Conservation (phyloP, 2,329 filamentous ascomycete genomes). For the Clonostachys sp. region DNA sequence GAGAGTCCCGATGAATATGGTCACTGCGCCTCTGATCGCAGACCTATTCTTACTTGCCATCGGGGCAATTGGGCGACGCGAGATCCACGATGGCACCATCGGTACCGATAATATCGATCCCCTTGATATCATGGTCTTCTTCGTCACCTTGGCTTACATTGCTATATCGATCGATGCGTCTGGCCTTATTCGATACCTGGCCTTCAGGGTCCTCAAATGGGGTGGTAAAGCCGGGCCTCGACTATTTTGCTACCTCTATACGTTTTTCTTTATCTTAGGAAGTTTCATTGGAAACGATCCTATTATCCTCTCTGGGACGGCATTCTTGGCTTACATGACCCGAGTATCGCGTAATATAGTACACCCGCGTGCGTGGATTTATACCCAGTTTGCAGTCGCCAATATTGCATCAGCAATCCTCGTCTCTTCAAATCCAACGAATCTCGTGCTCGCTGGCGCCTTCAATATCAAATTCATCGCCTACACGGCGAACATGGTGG, state of each 20-base stretch:
- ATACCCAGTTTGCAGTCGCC: conserved; percentile 65
- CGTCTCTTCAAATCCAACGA: conserved; percentile 75
- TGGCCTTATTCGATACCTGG: conserved; percentile 64
- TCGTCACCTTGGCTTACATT: conserved; percentile 70
- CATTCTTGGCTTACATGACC: conserved; percentile 75
- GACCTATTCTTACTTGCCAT: conserved; percentile 70
- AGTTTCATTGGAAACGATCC: conserved; percentile 72
- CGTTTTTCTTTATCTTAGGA: conserved; percentile 65
- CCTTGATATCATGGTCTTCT: conserved; percentile 71
- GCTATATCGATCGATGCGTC: conserved; percentile 75
- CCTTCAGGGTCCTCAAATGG: conserved; percentile 65
- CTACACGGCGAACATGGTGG: conserved; percentile 75
- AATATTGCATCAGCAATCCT: conserved; percentile 73
- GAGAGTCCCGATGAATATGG: conserved; percentile 62
- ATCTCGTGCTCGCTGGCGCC: conserved; percentile 68
- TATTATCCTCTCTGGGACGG: conserved; percentile 69
- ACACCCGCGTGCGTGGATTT: conserved; percentile 69
- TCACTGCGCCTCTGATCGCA: conserved; percentile 66
- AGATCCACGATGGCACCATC: conserved; percentile 65
- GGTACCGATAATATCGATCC: conserved; percentile 63
- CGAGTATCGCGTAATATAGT: conserved; percentile 68
- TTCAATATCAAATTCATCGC: conserved; percentile 68
- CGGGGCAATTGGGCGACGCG: conserved; percentile 58
- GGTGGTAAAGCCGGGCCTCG: conserved; percentile 63
- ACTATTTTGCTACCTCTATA: conserved; percentile 69